Evolutionary conservation across 805 yeast genomes (phyloP), one percentile per base, ranked within the genome.

Genomic region (Yamadazyma philogaea): DNA sequence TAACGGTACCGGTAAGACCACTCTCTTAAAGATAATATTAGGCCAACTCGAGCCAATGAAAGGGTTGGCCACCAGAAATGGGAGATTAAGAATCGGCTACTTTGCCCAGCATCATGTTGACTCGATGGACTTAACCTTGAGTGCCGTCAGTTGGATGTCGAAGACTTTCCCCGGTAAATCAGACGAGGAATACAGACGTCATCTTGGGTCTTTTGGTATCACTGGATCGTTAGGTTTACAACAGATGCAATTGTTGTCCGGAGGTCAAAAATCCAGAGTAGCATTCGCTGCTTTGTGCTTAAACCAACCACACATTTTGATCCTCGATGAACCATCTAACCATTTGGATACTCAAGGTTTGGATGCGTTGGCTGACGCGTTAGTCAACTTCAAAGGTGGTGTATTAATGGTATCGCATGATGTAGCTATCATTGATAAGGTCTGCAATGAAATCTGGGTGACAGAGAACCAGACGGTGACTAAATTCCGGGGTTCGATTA

Each of bases 91-190:
- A 67, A 85, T 93, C 42, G 98, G 96, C 14, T 93, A 93, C 64
- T 93, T 93, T 69, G 97, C 99, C 12, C 99, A 93, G 70, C 98
- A 93, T 63, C 99, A 93, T 57, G 95, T 93, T 52, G 99, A 93
- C 56, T 84, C 90, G n/a, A 87, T 93, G 96, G 98, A 93, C 59
- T 70, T 90, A 53, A 75, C 64, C 12, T 67, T 79, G 34, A 84
- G 87, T 43, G 97, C 99, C 0, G 96, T 93, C 7, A 82, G 87
- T 37, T 93, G 99, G 98, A 78, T 93, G 87, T 82, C 95, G 7
- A 72, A 77, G 47, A 79, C 83, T 4, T 88, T 74, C 72, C 99
- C 97, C 1, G 98, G 98, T 44, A 88, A 83, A 63, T 80, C 89
- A 2, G 98, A 89, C 58, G 98, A 93, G 67, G 98, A 93, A 64